phyloP scores from a whole-genome alignment of 148 eudicot genomes.

The Vaccinium macrocarpon region DNA sequence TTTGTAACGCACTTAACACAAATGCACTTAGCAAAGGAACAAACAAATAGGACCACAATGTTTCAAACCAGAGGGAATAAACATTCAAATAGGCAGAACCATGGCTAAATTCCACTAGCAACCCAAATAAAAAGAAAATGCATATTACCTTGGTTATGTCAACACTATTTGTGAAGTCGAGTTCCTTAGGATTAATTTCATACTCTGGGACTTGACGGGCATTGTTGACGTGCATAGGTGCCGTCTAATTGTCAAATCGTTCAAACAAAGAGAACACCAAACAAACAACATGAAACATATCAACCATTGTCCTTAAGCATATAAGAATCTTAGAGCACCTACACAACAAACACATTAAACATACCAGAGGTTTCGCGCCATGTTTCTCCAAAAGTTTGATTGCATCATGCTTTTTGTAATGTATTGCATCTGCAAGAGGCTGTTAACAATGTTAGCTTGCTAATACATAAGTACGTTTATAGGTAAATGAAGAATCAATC shows the following conservation, averaged over 20 bases:
- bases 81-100: not conserved
- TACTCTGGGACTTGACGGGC: conserved; percentile 87
- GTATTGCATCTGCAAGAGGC: conserved; percentile 99
- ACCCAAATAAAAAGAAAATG: not conserved
- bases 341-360: conserved; percentile 23
- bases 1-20: not conserved
- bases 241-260: conserved; percentile 41
- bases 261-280: conserved; percentile 2
- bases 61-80: not conserved
- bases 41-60: not conserved
- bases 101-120: not conserved
- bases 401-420: conserved; percentile 77
- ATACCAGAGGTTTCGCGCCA: conserved; percentile 83
- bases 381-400: conserved; percentile 78
- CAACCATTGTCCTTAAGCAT: not conserved
- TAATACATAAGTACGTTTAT: not conserved
- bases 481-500: not conserved
- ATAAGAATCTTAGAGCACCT: not conserved
- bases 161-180: conserved; percentile 72
- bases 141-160: conserved; percentile 61
- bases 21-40: not conserved
- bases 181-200: conserved; percentile 82
- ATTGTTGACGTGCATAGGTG: conserved; percentile 84
- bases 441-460: conserved; percentile 36
- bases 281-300: not conserved